phyloP scores from a whole-genome alignment of 108 stramenopile genomes.

The Asterionellopsis glacialis region DNA sequence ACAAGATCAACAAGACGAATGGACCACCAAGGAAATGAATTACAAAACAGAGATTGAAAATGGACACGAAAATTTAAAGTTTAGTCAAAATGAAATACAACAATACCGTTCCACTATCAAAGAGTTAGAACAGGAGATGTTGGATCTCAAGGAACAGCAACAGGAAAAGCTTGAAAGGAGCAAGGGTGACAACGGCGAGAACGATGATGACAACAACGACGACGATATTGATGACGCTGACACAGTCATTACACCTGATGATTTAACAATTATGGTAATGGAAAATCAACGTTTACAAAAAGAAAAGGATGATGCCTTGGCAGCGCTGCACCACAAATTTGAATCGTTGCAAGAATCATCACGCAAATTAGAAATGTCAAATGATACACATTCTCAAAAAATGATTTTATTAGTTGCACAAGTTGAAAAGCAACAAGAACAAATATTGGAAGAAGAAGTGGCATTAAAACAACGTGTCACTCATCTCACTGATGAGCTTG shows the following conservation, averaged over 20 bases:
- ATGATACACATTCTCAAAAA: slow-evolving; percentile 3
- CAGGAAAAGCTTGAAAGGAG: neutral
- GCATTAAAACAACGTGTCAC: neutral
- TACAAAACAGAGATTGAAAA: neutral
- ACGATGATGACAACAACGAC: neutral
- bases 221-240: neutral
- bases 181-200: neutral
- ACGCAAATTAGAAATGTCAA: slow-evolving; percentile 2
- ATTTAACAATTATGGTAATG: slow-evolving; percentile 4
- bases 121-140: neutral
- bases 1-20: neutral
- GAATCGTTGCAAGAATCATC: neutral
- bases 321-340: slow-evolving; percentile 4
- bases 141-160: neutral
- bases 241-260: slow-evolving; percentile 1
- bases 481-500: neutral
- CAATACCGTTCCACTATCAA: neutral
- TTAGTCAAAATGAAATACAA: neutral
- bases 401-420: slow-evolving; percentile 2
- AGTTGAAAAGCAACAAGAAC: neutral
- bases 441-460: neutral
- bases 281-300: neutral
- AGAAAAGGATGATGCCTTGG: slow-evolving; percentile 3
- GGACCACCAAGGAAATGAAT: neutral
- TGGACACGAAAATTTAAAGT: slow-evolving; percentile 1